phyloP scores from a whole-genome alignment of 2,329 filamentous ascomycete species.

The Fusarium sacchari region DNA sequence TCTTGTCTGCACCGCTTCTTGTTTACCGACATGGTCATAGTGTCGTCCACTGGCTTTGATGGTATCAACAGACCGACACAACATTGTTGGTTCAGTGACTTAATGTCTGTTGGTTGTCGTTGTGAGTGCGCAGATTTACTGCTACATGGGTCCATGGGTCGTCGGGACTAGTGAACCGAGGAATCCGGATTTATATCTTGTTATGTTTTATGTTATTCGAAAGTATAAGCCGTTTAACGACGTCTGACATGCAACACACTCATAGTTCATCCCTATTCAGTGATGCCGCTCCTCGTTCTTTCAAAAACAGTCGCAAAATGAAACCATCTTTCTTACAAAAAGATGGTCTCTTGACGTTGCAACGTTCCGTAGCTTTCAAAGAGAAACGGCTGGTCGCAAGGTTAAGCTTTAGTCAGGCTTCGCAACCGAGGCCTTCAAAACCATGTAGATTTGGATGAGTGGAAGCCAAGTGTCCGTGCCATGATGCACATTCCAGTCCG shows the following conservation, averaged over 20 bases:
- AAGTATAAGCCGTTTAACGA: neutral
- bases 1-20: neutral
- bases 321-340: neutral
- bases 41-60: no score
- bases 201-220: neutral
- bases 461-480: neutral
- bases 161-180: neutral
- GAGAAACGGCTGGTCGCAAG: neutral
- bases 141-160: no score
- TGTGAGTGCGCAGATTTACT: neutral
- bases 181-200: neutral
- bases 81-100: neutral
- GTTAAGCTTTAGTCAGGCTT: neutral
- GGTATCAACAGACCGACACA: neutral
- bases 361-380: neutral
- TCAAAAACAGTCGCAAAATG: neutral
- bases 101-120: neutral
- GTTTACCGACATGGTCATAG: neutral
- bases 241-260: neutral
- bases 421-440: neutral
- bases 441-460: neutral
- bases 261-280: neutral
- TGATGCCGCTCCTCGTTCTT: neutral
- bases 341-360: neutral
- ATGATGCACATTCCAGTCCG: neutral